Conservation (phyloP, 768 basidiomycete species). For the Phylloporus sp. region DNA sequence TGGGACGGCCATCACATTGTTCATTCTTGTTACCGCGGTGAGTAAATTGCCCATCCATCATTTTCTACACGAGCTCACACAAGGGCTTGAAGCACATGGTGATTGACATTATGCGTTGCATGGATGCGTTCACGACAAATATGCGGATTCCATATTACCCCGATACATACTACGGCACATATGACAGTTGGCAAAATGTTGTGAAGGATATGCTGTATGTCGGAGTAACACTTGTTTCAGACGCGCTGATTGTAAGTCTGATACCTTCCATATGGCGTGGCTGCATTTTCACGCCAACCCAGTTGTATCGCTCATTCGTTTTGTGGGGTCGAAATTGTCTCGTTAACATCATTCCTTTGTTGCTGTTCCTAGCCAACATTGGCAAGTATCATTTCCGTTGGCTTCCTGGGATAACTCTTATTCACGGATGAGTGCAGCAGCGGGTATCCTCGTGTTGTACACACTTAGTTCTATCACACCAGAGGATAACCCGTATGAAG, state of each 20-base stretch:
- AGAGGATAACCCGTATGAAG: not conserved
- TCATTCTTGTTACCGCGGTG: not conserved
- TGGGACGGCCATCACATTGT: not conserved
- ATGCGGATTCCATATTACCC: not conserved
- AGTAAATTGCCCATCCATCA: not conserved
- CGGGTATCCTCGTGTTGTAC: not conserved
- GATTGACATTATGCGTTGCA: not conserved
- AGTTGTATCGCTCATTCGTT: slow-evolving; percentile 1
- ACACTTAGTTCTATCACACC: not conserved
- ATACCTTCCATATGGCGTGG: not conserved
- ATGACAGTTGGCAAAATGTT: slow-evolving; percentile 1
- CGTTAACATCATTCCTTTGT: not conserved
- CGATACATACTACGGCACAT: not conserved
- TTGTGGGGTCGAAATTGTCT: not conserved
- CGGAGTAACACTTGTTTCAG: not conserved
- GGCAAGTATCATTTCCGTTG: not conserved
- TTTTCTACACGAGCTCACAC: not conserved
- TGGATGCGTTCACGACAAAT: not conserved
- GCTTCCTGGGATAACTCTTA: not conserved
- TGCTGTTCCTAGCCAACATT: not conserved
- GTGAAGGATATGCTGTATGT: not conserved
- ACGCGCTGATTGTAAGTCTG: not conserved
- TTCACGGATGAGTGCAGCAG: not conserved
- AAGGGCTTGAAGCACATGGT: not conserved
- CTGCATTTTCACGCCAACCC: not conserved